phyloP scores from a whole-genome alignment of 2,329 filamentous ascomycete genomes.

The Teratosphaeria zuluensis region DNA sequence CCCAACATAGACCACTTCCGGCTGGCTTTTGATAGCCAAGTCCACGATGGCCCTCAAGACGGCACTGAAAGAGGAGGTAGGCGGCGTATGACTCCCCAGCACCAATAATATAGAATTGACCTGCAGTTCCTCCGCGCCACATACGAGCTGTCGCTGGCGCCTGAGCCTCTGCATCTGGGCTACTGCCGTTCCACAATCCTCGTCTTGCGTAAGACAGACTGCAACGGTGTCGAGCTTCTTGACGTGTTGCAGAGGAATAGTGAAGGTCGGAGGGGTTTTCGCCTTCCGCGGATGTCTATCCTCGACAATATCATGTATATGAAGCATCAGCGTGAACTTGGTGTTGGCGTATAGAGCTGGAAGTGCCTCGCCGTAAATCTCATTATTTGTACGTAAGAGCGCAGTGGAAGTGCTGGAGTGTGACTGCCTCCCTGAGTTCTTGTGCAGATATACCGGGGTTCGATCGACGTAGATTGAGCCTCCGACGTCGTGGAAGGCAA shows the following conservation, averaged over 20 bases:
- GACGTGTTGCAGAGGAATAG: not conserved
- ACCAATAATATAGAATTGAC: not conserved
- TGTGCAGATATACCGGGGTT: too few species aligned
- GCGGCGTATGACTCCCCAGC: not conserved
- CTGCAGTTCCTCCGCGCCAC: not conserved
- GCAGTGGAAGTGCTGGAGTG: not conserved
- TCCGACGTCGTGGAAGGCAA: not conserved
- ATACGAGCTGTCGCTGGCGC: not conserved
- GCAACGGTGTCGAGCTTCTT: not conserved
- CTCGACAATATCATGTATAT: too few species aligned
- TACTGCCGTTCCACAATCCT: not conserved
- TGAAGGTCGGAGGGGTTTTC: too few species aligned
- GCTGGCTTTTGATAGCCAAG: not conserved
- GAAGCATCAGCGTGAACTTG: not conserved
- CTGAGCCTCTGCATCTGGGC: not conserved
- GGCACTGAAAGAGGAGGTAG: not conserved
- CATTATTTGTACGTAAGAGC: not conserved
- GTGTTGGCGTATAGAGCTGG: not conserved
- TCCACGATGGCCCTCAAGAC: not conserved
- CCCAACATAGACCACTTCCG: not conserved
- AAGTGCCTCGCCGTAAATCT: not conserved
- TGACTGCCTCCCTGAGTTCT: too few species aligned
- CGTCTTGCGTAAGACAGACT: not conserved
- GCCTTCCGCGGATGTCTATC: too few species aligned
- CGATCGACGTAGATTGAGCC: not conserved